phyloP scores from a whole-genome alignment of 1,139 yeast genomes.

The Wickerhamomyces sp. region DNA sequence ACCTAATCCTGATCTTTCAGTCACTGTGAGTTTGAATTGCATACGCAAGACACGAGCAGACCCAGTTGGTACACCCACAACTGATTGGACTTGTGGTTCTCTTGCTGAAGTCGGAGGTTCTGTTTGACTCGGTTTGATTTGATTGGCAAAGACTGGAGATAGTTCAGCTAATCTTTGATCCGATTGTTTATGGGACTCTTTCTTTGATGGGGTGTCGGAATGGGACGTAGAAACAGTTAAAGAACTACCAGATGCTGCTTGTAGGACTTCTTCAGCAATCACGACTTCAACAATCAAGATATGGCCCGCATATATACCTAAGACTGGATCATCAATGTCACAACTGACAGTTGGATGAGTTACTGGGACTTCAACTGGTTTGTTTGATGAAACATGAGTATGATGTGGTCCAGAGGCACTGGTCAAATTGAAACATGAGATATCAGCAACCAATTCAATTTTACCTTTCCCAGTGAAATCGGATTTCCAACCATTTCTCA shows the following conservation, averaged over 20 bases:
- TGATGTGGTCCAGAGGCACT: constrained; percentile 21
- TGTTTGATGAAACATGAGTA: constrained; percentile 19
- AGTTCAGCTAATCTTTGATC: constrained; percentile 37
- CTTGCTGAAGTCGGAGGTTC: constrained; percentile 7
- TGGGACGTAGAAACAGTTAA: constrained; percentile 16
- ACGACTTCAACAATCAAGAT: constrained; percentile 77
- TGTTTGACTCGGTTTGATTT: constrained; percentile 16
- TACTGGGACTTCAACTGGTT: constrained; percentile 18
- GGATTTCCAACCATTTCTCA: constrained; percentile 91
- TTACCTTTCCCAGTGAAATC: constrained; percentile 75
- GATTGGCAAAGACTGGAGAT: constrained; percentile 36
- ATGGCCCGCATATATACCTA: constrained; percentile 75
- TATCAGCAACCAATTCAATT: constrained; percentile 71
- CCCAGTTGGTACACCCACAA: constrained; percentile 80
- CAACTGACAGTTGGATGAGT: constrained; percentile 59
- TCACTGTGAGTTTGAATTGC: constrained; percentile 79
- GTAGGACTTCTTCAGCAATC: constrained; percentile 84
- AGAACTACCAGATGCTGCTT: constrained; percentile 17
- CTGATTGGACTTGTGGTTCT: constrained; percentile 5
- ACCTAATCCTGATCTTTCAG: constrained; percentile 93
- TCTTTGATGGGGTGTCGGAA: constrained; percentile 8
- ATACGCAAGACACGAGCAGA: constrained; percentile 90
- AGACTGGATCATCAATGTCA: constrained; percentile 75
- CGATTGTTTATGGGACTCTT: constrained; percentile 12
- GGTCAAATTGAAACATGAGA: constrained; percentile 40